A percentile compares a stretch with the other conserved stretches of the same genome.
These are phyloP conservation scores for Penicillium occitanis DNA, from an alignment of 2,329 filamentous ascomycete genomes.

Conservation along the genomic window DNA sequence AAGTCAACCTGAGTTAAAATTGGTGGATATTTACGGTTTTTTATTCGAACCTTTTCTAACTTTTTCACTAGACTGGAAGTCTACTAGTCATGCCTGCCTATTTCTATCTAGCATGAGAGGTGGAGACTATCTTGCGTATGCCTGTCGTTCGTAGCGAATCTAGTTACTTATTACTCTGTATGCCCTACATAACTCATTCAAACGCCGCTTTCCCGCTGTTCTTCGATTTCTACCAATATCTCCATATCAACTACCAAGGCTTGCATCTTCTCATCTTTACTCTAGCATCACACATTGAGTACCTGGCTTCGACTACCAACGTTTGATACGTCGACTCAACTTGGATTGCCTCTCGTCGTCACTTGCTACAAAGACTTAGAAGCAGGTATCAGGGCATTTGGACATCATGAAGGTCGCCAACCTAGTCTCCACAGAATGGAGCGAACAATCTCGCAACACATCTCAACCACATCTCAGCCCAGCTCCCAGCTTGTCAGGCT, in stretches of 20 bases:
- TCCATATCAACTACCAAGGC: background rate
- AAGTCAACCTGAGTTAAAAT: constrained; percentile 6
- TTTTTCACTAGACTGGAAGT: constrained; percentile 15
- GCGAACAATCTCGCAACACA: constrained; percentile 8
- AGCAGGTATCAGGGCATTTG: background rate
- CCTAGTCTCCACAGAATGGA: constrained; percentile 19
- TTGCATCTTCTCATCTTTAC: background rate
- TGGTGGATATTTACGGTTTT: constrained; percentile 12
- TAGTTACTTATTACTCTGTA: constrained; percentile 1
- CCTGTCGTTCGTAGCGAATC: background rate
- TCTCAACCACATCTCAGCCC: constrained; percentile 17
- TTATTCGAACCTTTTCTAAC: background rate
- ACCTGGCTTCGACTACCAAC: background rate
- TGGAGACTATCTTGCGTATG: background rate
- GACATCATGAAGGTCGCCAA: constrained; percentile 21
- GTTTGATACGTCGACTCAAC: background rate
- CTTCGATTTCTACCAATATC: constrained; percentile 2
- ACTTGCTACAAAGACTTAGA: background rate
- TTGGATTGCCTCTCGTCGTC: background rate
- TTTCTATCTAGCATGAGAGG: background rate
- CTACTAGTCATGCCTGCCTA: constrained; percentile 16
- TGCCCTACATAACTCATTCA: constrained; percentile 12
- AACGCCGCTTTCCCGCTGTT: constrained; percentile 8
- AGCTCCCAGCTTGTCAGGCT: constrained; percentile 14
- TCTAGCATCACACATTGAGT: background rate